Evolutionary conservation across 176 grass and related monocot genomes (phyloP), one percentile per base, ranked within the genome.

Genomic region (Paspalum vaginatum): DNA sequence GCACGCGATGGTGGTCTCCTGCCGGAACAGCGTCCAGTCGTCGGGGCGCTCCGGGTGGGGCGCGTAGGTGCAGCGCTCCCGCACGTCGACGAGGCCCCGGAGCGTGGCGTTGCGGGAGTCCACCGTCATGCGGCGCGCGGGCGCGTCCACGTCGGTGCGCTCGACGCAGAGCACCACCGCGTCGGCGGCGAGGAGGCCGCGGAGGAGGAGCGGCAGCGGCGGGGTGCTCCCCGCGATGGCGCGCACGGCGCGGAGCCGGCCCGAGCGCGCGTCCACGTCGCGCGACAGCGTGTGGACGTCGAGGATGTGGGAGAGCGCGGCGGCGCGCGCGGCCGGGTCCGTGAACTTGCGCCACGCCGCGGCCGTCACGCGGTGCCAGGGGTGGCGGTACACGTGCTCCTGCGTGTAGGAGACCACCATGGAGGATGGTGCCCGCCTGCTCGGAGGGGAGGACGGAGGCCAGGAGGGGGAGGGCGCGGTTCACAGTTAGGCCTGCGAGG

Each of bases 281-380:
- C 71, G 85, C 55, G 79, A 81, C 3, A 96, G 90, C 24, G 93
- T 96, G 60, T 96, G 81, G 8, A 96, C 88, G 43, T 93, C 88
- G 55, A 88, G 32, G 79, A 93, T 81, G 83, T 93, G 83, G 15
- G 83, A 76, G 37, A 90, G 83, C 44, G 75, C 1, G 66, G 40
- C 49, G 13, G 61, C 58, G 20, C 72, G 57, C 43, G 93, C 65
- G 5, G 57, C 72, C 10, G 90, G 85, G 79, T 93, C 90, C 21
- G 90, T 93, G 93, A 87, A 93, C 86, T 89, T 93, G 83, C 88
- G 93, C 90, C 88, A 93, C 57, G 79, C 90, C 16, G 90, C 93
- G 2, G 90, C 79, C 18, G 88, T 97, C 5, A 97, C 90, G 16
- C 90, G 93, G 78, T 93, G 85, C 90, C 93, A 97, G 7, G 90